Evolutionary conservation across 2,329 filamentous ascomycete species (phyloP), one percentile per base, ranked within the genome.

Genomic region (Ascochyta pisi): DNA sequence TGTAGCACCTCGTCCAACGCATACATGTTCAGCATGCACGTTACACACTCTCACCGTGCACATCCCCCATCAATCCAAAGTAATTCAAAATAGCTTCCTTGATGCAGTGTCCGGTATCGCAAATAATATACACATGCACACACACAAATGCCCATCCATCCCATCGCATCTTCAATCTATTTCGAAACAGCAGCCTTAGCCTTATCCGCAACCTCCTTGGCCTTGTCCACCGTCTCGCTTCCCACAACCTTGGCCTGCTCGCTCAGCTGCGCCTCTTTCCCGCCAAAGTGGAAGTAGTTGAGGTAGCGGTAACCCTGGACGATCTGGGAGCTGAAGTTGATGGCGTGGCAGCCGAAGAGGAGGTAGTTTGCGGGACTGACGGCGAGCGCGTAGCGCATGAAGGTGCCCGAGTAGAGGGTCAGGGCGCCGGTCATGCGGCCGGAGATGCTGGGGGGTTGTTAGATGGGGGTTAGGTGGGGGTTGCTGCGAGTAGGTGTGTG

Each of bases 311-410:
- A 87, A 19, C 80, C 84, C 72, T 89, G 86, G 29, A 82, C 83
- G 40, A 79, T 63, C 74, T 89, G 86, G 41, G 84, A 83, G 62
- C 75, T 76, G 75, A 86, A 88, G 77, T 89, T 89, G 76, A 87
- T 81, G 58, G 84, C 77, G 75, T 89, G 86, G 78, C 86, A 88
- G 62, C 83, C 86, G 74, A 89, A 88, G 52, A 89, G 84, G 62
- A 89, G 84, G 78, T 87, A 88, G 78, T 89, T 89, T 68, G 79
- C 80, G 37, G 86, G 86, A 15, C 79, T 78, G 53, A 89, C 84
- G 58, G 86, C 86, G 60, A 89, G 73, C 55, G 86, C 78, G 78
- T 88, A 89, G 72, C 86, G 85, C 85, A 87, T 87, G 78, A 89
- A 89, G 55, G 84, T 85, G 42, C 73, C 84, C 23, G 83, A 84